Evolutionary conservation across 192 early-diverging fungal species (phyloP).

Genomic region (Coemansia umbellata): DNA sequence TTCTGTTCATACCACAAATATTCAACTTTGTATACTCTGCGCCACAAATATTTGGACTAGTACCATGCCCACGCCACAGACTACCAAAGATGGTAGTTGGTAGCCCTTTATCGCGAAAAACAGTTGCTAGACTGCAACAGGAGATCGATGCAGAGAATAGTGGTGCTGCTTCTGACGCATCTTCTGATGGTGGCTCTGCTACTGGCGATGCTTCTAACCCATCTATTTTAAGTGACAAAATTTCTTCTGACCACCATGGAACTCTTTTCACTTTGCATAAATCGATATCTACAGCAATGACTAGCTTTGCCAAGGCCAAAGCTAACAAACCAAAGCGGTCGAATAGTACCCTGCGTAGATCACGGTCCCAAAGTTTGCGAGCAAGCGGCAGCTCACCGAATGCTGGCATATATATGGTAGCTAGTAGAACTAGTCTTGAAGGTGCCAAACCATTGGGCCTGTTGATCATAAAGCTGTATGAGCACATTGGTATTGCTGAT

Average conservation of each 20-base stretch:
- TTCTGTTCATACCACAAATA: conserved; percentile 94
- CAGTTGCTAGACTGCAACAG: conserved; percentile 13
- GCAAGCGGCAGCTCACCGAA: background rate
- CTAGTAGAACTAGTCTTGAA: conserved; percentile 38
- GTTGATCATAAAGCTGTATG: conserved; percentile 25
- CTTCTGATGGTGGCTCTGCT: background rate
- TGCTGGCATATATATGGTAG: conserved; percentile 23
- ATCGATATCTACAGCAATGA: conserved; percentile 40
- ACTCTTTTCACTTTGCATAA: conserved; percentile 4
- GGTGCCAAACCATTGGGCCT: conserved; percentile 30
- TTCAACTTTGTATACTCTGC: conserved; percentile 97
- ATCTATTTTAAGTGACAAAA: background rate
- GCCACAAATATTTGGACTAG: conserved; percentile 91
- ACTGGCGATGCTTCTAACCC: background rate
- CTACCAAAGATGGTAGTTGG: conserved; percentile 61
- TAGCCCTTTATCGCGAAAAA: conserved; percentile 12
- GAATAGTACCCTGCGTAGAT: background rate
- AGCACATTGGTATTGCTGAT: conserved; percentile 20
- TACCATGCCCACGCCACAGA: conserved; percentile 93
- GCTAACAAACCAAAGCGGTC: background rate
- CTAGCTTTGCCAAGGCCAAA: conserved; percentile 42
- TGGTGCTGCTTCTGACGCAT: conserved; percentile 13
- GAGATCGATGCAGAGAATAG: conserved; percentile 6
- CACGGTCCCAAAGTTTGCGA: background rate
- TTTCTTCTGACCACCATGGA: background rate